Conservation (phyloP, 2,329 filamentous ascomycete species). For the Aureobasidium pullulans region DNA sequence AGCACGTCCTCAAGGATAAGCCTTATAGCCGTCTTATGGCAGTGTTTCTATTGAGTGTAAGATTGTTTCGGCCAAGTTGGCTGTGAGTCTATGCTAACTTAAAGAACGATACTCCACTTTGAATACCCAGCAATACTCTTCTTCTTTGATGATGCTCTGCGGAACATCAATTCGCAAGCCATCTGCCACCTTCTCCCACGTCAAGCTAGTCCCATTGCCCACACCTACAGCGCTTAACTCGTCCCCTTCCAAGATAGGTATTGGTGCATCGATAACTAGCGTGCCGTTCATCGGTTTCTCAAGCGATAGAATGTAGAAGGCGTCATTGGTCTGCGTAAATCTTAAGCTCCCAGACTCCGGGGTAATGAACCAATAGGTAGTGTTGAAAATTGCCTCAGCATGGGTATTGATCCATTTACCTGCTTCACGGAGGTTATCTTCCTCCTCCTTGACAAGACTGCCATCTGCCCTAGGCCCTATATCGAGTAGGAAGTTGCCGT, state of each 20-base stretch:
- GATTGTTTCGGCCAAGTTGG: too few relatives aligned
- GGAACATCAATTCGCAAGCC: background rate
- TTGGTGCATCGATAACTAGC: conserved; percentile 31
- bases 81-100: too few relatives aligned
- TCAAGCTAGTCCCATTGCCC: background rate
- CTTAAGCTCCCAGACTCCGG: conserved; percentile 24
- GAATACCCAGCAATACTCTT: background rate
- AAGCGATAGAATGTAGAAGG: conserved; percentile 43
- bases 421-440: conserved; percentile 5
- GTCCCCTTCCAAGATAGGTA: conserved; percentile 40
- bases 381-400: conserved; percentile 14
- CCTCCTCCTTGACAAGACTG: conserved; percentile 9
- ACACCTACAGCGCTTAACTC: conserved; percentile 25
- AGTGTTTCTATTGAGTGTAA: too few relatives aligned
- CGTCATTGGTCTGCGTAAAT: conserved; percentile 43
- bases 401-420: conserved; percentile 15
- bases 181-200: background rate
- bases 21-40: too few relatives aligned
- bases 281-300: conserved; percentile 28
- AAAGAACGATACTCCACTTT: background rate
- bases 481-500: conserved; percentile 27
- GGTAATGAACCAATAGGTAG: conserved; percentile 9
- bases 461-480: conserved; percentile 20
- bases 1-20: too few relatives aligned
- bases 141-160: background rate